These are phyloP conservation scores for Coffea canephora DNA, from an alignment of 257 asterid genomes.

Conservation along the genomic window DNA sequence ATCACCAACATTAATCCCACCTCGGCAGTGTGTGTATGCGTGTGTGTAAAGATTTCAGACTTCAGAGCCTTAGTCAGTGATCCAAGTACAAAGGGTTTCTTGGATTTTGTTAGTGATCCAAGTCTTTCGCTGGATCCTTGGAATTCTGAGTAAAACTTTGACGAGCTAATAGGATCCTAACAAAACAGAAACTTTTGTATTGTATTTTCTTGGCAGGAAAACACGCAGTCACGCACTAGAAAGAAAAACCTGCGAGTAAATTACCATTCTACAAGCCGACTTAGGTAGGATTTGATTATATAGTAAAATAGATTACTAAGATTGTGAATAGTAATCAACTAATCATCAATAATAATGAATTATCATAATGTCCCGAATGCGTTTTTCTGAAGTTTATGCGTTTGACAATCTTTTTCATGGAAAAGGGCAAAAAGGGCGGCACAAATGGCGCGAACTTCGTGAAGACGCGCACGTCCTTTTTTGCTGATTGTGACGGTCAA, in stretches of 20 bases:
- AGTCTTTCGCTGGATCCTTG: conserved; percentile 34
- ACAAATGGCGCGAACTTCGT: conserved; percentile 37
- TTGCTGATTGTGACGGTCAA: conserved; percentile 17
- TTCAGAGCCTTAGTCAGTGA: conserved; percentile 10
- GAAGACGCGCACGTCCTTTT: conserved; percentile 37
- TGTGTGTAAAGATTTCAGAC: neutral
- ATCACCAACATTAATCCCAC: neutral
- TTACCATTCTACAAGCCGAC: neutral
- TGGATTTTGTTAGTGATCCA: conserved; percentile 37
- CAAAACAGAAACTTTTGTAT: neutral
- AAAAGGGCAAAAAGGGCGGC: conserved; percentile 28
- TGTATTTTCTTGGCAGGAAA: neutral
- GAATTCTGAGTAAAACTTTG: conserved; percentile 24
- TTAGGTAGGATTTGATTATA: neutral
- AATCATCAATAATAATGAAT: neutral
- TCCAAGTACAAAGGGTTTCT: conserved; percentile 14
- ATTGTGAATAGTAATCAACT: neutral
- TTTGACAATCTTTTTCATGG: neutral
- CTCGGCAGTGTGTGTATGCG: neutral
- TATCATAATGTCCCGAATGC: neutral
- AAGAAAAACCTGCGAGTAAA: neutral
- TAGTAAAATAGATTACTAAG: neutral
- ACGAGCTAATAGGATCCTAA: conserved; percentile 35
- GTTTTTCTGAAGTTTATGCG: neutral
- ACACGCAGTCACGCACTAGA: neutral